These are phyloP conservation scores for Arthromyces matolae DNA, from an alignment of 768 basidiomycete species.

Conservation along the genomic window DNA sequence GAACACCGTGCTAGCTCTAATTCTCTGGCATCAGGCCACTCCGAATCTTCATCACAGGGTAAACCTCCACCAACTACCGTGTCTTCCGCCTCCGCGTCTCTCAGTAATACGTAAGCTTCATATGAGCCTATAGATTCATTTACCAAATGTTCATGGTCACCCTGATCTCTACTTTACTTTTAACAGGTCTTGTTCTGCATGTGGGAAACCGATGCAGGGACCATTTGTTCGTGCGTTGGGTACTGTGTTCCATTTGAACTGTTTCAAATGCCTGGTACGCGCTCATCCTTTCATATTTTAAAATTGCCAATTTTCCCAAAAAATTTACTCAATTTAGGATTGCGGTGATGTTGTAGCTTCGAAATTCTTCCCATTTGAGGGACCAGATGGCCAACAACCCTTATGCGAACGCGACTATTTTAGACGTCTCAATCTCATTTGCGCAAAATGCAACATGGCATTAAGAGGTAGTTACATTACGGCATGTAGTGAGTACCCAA, in stretches of 20 bases:
- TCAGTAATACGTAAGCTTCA: conserved; percentile 56
- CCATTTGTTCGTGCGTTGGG: conserved; percentile 95
- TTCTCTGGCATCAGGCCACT: conserved; percentile 54
- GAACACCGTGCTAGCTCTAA: conserved; percentile 41
- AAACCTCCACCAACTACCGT: conserved; percentile 48
- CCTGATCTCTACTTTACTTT: conserved; percentile 23
- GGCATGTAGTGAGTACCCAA: conserved; percentile 79
- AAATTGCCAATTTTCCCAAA: conserved; percentile 3
- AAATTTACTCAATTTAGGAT: conserved; percentile 53
- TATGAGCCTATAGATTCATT: conserved; percentile 1
- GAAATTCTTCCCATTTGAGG: conserved; percentile 98
- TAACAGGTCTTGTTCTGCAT: conserved; percentile 68
- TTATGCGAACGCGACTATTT: conserved; percentile 99
- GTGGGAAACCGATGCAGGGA: conserved; percentile 82
- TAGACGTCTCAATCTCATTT: conserved; percentile 91
- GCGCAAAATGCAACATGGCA: conserved; percentile 92
- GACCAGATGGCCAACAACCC: conserved; percentile 80
- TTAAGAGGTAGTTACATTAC: conserved; percentile 98
- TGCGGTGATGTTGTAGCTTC: conserved; percentile 95
- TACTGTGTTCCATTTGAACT: conserved; percentile 93
- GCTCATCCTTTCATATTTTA: conserved; percentile 6
- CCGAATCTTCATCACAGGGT: conserved; percentile 47
- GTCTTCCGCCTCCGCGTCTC: conserved; percentile 53
- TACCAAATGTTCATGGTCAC: conserved; percentile 17
- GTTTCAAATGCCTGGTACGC: conserved; percentile 95